Percentiles rank a stretch among this genome's conserved stretches.
phyloP scores from a whole-genome alignment of 345 rosid genomes.

The Eucalyptus decipiens region DNA sequence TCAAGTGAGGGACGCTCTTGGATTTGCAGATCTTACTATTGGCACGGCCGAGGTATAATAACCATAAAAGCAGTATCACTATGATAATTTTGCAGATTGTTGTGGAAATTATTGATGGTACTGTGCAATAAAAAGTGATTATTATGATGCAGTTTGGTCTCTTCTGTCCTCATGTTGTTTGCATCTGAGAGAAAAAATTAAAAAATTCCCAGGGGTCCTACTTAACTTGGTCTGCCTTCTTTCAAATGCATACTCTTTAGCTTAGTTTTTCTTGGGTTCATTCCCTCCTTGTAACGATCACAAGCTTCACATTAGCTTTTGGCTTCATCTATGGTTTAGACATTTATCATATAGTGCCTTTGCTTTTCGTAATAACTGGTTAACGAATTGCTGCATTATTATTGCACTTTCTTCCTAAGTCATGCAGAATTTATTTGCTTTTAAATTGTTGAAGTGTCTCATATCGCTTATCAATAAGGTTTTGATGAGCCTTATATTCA shows the following conservation, averaged over 20 bases:
- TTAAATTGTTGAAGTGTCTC: background rate
- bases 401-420: background rate
- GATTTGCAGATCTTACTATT: conserved; percentile 65
- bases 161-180: background rate
- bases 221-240: background rate
- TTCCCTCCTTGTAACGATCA: background rate
- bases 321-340: background rate
- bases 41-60: conserved; percentile 76
- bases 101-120: background rate
- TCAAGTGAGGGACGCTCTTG: conserved; percentile 86
- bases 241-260: background rate
- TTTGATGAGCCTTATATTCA: background rate
- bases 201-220: background rate
- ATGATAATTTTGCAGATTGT: background rate
- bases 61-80: background rate
- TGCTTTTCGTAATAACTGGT: background rate
- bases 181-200: background rate
- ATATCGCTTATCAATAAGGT: background rate
- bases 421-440: background rate
- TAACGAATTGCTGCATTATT: background rate
- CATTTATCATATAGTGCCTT: background rate
- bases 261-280: background rate
- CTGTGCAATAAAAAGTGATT: background rate
- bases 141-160: background rate
- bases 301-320: background rate